These are phyloP conservation scores for Colletotrichum scovillei DNA, from an alignment of 2,329 filamentous ascomycete genomes.

Conservation along the genomic window DNA sequence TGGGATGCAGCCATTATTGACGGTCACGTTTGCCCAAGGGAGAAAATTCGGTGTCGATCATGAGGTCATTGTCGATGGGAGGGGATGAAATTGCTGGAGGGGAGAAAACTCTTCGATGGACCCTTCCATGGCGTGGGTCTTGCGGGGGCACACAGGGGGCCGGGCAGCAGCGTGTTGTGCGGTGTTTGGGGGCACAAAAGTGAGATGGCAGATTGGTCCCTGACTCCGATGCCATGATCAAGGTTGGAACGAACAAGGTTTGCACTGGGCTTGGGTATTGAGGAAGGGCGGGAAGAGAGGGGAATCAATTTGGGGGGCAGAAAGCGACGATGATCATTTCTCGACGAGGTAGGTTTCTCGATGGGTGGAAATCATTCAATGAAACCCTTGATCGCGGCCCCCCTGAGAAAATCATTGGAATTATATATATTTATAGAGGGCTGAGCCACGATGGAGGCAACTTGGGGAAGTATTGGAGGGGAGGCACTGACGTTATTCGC, in stretches of 20 bases:
- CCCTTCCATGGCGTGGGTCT: slow-evolving; percentile 28
- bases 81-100: slow-evolving; percentile 9
- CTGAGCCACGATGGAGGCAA: slow-evolving; percentile 26
- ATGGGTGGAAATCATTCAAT: slow-evolving; percentile 21
- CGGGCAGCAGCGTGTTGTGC: background rate
- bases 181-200: background rate
- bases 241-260: slow-evolving; percentile 17
- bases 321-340: slow-evolving; percentile 30
- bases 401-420: slow-evolving; percentile 34
- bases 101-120: slow-evolving; percentile 27
- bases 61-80: slow-evolving; percentile 34
- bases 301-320: background rate
- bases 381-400: slow-evolving; percentile 31
- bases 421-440: slow-evolving; percentile 33
- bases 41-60: slow-evolving; percentile 27
- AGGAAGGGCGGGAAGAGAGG: background rate
- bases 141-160: slow-evolving; percentile 16
- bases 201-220: slow-evolving; percentile 13
- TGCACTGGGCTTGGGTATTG: background rate
- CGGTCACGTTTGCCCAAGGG: slow-evolving; percentile 26
- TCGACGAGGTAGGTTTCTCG: slow-evolving; percentile 29
- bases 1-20: slow-evolving; percentile 33
- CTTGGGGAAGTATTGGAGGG: background rate
- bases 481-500: slow-evolving; percentile 30
- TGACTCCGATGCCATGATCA: slow-evolving; percentile 11